Evolutionary conservation across 1,284 basidiomycete genomes (phyloP).

Genomic region (Vanrija pseudolonga): DNA sequence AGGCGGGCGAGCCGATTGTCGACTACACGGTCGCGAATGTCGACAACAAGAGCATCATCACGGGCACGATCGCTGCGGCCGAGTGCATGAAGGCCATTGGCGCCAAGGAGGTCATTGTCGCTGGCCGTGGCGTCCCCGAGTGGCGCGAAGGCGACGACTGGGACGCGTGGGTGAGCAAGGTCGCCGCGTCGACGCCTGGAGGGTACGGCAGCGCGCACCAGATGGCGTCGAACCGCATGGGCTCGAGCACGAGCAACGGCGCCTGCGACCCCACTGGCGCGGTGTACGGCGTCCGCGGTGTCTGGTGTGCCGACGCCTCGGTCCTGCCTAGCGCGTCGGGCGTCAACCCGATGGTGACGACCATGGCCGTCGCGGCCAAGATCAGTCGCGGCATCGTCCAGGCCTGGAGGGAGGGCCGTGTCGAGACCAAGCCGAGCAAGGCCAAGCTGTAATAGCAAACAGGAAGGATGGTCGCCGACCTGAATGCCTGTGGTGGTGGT

Average conservation of each 20-base stretch:
- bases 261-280: constrained; percentile 49
- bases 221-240: constrained; percentile 52
- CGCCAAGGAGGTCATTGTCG: constrained; percentile 47
- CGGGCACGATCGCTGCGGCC: constrained; percentile 45
- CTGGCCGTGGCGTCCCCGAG: constrained; percentile 32
- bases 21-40: constrained; percentile 47
- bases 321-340: constrained; percentile 49
- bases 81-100: constrained; percentile 50
- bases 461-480: no score
- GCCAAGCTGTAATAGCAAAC: neutral
- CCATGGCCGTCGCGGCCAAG: constrained; percentile 26
- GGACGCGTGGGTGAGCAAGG: constrained; percentile 32
- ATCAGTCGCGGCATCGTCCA: constrained; percentile 11
- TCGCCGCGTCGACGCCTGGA: constrained; percentile 20
- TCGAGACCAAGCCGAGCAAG: neutral
- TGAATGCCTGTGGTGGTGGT: no score
- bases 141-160: constrained; percentile 24
- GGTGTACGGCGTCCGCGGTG: constrained; percentile 48
- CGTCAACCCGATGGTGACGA: constrained; percentile 54
- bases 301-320: constrained; percentile 53
- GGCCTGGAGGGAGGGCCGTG: neutral
- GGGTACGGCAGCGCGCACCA: constrained; percentile 39
- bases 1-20: constrained; percentile 41
- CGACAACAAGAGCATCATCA: constrained; percentile 43
- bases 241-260: constrained; percentile 34